Evolutionary conservation across 2,329 filamentous ascomycete genomes (phyloP), one percentile per base, ranked within the genome.

Genomic region (Zymoseptoria tritici): DNA sequence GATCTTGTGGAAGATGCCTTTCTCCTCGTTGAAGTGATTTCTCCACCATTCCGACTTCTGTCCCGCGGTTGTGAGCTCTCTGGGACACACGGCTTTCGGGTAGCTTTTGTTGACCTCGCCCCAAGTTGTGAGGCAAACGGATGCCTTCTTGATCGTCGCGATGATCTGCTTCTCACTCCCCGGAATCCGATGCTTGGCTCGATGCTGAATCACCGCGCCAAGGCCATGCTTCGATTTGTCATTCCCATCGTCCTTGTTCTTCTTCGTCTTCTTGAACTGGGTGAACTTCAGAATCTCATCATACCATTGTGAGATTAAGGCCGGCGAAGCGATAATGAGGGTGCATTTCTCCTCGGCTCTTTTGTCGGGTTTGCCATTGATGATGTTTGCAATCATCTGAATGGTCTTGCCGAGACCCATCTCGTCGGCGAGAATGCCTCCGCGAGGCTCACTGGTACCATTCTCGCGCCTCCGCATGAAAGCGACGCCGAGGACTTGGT

Each of bases 371-470:
- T 60, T 62, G 49, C 76, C 74, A 55, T 78, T 78, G 26, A 79
- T 67, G 4, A 80, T 78, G 24, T 78, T 79, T 0, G 77, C 78
- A 50, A 78, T 66, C 36, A 78, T 69, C 7, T 76, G 76, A 68
- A 99, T 97, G 0, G 94, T 99, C 79, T 99, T 99, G 74, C 94
- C 94, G 65, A 99, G 89, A 86, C 94, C 94, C 94, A 99, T 99
- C 78, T 97, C 93, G 71, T 99, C 94, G 60, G 93, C 94, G 69
- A 97, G 81, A 66, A 99, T 97, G 82, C 94, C 94, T 74, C 78
- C 78, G 13, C 55, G 67, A 0, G 77, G 81, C 31, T 68, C 58
- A 0, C 71, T 46, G 0, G 21, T 9, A 1, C 62, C 72, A 3
- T 76, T 72, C 66, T 87, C 84, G 2, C 80, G 75, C 3, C 71